A percentile compares a stretch with the other conserved stretches of the same genome.
phyloP scores from a whole-genome alignment of 1,284 basidiomycete species.

The Puccinia coronata region DNA sequence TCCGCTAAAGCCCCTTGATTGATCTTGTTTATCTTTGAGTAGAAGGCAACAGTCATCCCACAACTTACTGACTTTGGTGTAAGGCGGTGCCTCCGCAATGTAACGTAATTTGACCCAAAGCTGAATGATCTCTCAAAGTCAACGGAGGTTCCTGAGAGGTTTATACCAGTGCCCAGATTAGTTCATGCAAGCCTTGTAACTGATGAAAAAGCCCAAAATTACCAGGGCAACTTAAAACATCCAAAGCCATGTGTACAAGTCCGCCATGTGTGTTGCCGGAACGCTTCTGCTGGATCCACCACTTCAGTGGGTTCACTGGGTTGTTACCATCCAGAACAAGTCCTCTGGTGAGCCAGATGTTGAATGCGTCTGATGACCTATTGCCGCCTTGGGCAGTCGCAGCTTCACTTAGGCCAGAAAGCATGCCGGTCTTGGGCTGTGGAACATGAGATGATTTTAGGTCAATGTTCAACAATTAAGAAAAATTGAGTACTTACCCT shows the following conservation, averaged over 20 bases:
- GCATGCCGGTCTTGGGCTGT: constrained; percentile 7
- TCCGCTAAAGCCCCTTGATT: too few relatives aligned
- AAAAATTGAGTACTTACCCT: too few relatives aligned
- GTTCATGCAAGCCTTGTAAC: constrained; percentile 1
- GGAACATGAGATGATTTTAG: too few relatives aligned
- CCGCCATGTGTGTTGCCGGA: not conserved
- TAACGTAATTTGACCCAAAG: too few relatives aligned
- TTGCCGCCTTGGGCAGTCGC: not conserved
- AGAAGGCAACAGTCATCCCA: too few relatives aligned
- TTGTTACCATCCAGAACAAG: not conserved
- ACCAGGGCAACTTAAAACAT: constrained; percentile 8
- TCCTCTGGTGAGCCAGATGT: not conserved
- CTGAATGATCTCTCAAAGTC: too few relatives aligned
- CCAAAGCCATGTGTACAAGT: not conserved
- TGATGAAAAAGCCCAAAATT: not conserved
- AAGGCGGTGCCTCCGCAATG: too few relatives aligned
- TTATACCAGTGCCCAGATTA: too few relatives aligned
- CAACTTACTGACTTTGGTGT: too few relatives aligned
- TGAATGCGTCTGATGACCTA: not conserved
- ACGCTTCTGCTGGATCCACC: constrained; percentile 15
- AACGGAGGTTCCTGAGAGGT: too few relatives aligned
- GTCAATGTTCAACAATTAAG: too few relatives aligned
- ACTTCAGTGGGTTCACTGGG: constrained; percentile 16
- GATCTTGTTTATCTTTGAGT: too few relatives aligned
- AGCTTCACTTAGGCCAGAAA: not conserved